Conservation (phyloP, 2,329 filamentous ascomycete genomes). For the Immersiporthe knoxdaviesiana region DNA sequence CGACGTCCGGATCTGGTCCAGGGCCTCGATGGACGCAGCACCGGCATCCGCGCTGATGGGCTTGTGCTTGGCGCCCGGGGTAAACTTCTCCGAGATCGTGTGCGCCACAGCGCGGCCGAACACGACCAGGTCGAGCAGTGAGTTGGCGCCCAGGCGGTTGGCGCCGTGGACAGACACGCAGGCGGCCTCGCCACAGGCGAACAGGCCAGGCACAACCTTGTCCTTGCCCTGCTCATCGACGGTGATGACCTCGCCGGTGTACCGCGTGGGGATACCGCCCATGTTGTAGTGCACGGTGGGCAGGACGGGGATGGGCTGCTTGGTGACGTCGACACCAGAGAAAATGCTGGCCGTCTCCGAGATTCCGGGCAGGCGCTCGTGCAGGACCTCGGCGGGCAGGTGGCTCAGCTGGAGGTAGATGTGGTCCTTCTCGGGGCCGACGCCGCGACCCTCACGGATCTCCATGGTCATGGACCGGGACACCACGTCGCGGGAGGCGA, state of each 20-base stretch:
- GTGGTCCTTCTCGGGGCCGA: conserved; percentile 96
- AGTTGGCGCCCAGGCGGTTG: conserved; percentile 97
- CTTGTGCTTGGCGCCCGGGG: conserved; percentile 78
- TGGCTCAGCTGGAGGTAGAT: conserved; percentile 98
- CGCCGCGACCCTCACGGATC: conserved; percentile 95
- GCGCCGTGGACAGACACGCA: conserved; percentile 98
- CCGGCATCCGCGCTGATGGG: conserved; percentile 83
- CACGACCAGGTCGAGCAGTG: conserved; percentile 93
- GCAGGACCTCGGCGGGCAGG: conserved; percentile 86
- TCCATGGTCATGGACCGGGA: conserved; percentile 98
- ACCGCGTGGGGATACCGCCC: conserved; percentile 97
- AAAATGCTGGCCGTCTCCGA: conserved; percentile 98
- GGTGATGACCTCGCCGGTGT: conserved; percentile 94
- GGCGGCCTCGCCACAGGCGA: conserved; percentile 94
- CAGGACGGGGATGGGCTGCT: conserved; percentile 94
- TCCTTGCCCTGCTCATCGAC: conserved; percentile 85
- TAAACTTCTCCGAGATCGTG: conserved; percentile 94
- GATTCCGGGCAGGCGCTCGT: conserved; percentile 96
- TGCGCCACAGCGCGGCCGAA: conserved; percentile 97
- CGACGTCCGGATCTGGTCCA: conserved; percentile 84
- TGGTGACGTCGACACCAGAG: conserved; percentile 92
- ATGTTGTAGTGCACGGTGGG: conserved; percentile 99
- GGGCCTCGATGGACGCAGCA: conserved; percentile 80
- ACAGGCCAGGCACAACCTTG: conserved; percentile 91
- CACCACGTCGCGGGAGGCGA: conserved; percentile 94